phyloP scores from a whole-genome alignment of 257 asterid species.

The Leptodermis oblonga region DNA sequence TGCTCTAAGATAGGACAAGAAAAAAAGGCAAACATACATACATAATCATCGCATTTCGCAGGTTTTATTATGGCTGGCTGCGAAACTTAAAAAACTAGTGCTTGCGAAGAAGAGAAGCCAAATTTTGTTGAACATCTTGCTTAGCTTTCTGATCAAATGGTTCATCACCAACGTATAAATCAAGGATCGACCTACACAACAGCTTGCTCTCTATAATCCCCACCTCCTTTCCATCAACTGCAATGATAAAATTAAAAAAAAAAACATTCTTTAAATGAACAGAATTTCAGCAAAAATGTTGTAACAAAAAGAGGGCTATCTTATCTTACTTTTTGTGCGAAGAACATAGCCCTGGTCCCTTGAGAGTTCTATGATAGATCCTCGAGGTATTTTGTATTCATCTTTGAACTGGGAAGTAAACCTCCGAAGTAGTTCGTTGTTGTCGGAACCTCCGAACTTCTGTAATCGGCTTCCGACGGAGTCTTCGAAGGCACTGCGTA shows the following conservation, averaged over 20 bases:
- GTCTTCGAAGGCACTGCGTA: constrained; percentile 74
- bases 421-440: constrained; percentile 71
- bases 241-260: constrained; percentile 15
- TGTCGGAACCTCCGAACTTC: constrained; percentile 61
- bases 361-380: constrained; percentile 70
- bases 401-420: constrained; percentile 84
- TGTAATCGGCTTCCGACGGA: constrained; percentile 69
- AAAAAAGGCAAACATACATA: neutral
- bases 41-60: neutral
- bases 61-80: neutral
- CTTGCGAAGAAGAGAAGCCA: constrained; percentile 59
- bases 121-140: constrained; percentile 58
- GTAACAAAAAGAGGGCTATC: constrained; percentile 9
- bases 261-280: neutral
- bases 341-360: constrained; percentile 61
- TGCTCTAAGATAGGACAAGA: neutral
- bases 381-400: constrained; percentile 76
- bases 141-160: constrained; percentile 86
- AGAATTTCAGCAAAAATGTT: neutral
- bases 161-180: constrained; percentile 77
- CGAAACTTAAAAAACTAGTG: constrained; percentile 18
- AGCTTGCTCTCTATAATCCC: constrained; percentile 83
- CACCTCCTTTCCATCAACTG: constrained; percentile 83
- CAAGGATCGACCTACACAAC: constrained; percentile 69
- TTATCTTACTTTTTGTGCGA: constrained; percentile 64